A percentile compares a stretch with the other conserved stretches of the same genome.
phyloP scores from a whole-genome alignment of 1,139 yeast genomes.

The Hemisphaericaspora lyxosophila region DNA sequence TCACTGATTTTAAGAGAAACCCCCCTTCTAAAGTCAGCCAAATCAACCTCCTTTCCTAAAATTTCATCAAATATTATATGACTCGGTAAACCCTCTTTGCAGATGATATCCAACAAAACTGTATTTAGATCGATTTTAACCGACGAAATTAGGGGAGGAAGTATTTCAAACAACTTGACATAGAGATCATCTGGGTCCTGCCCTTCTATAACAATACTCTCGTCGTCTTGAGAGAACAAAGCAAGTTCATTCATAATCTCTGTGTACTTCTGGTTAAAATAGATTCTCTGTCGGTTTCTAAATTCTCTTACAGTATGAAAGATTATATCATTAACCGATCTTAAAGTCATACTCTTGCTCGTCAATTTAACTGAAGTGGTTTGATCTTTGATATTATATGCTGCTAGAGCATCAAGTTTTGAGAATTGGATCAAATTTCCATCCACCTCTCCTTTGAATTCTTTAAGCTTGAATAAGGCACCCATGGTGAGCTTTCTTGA shows the following conservation, averaged over 20 bases:
- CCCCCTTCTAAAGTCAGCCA: slow-evolving; percentile 43
- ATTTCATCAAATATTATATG: slow-evolving; percentile 27
- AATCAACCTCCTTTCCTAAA: slow-evolving; percentile 28
- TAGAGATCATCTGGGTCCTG: slow-evolving; percentile 9
- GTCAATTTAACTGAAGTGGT: slow-evolving; percentile 25
- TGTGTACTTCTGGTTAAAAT: slow-evolving; percentile 28
- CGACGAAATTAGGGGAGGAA: slow-evolving; percentile 31
- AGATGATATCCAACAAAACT: slow-evolving; percentile 37
- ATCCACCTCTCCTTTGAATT: slow-evolving; percentile 29
- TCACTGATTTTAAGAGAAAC: slow-evolving; percentile 31
- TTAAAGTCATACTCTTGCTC: slow-evolving; percentile 29
- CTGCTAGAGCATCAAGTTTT: slow-evolving; percentile 28
- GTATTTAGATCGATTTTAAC: slow-evolving; percentile 27
- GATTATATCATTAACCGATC: slow-evolving; percentile 39
- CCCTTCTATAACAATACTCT: neutral
- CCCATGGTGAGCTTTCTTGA: slow-evolving; percentile 15
- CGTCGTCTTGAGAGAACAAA: neutral
- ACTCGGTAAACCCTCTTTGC: slow-evolving; percentile 45
- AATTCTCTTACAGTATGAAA: slow-evolving; percentile 38
- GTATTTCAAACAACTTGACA: slow-evolving; percentile 28
- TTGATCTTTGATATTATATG: slow-evolving; percentile 26
- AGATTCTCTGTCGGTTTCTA: slow-evolving; percentile 27
- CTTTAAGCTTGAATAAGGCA: slow-evolving; percentile 32
- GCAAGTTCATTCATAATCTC: slow-evolving; percentile 8
- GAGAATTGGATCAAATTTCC: slow-evolving; percentile 33